phyloP scores from a whole-genome alignment of 108 stramenopile species.

The Parmales sp. region DNA sequence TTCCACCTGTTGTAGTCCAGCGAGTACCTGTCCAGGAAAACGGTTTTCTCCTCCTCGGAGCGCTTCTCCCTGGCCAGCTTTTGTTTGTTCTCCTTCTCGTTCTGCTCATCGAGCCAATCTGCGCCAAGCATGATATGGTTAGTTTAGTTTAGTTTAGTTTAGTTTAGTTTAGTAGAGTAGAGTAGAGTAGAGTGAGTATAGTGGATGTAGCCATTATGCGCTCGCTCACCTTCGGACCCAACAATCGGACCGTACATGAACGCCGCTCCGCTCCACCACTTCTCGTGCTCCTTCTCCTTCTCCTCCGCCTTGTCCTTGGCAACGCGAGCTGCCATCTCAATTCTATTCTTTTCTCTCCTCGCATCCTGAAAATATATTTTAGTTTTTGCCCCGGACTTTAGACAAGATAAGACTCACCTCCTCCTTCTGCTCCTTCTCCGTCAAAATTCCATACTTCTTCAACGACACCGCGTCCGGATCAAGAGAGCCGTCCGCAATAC shows the following conservation, averaged over 20 bases:
- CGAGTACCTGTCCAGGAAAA: background rate
- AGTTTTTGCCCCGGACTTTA: too few relatives aligned
- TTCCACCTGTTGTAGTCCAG: conserved; percentile 9
- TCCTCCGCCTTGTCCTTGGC: conserved; percentile 7
- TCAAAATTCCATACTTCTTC: conserved; percentile 8
- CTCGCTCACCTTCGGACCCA: background rate
- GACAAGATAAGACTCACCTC: too few relatives aligned
- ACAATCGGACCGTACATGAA: conserved; percentile 1
- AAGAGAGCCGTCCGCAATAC: background rate
- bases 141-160: too few relatives aligned
- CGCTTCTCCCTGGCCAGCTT: background rate
- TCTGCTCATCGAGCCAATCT: background rate
- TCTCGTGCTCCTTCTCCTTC: conserved; percentile 12
- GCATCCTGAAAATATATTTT: too few relatives aligned
- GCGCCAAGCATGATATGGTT: conserved; percentile 11
- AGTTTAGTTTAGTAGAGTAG: too few relatives aligned
- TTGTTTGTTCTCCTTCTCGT: background rate
- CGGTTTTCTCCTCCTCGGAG: background rate
- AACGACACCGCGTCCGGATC: background rate
- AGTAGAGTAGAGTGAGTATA: background rate
- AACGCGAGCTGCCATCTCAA: background rate
- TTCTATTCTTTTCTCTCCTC: background rate
- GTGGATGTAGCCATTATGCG: background rate
- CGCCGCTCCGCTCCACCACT: conserved; percentile 25
- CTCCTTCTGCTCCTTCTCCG: background rate